Base-by-base conservation (phyloP, 352 stramenopile genomes). In the Pythium monospermum region DNA sequence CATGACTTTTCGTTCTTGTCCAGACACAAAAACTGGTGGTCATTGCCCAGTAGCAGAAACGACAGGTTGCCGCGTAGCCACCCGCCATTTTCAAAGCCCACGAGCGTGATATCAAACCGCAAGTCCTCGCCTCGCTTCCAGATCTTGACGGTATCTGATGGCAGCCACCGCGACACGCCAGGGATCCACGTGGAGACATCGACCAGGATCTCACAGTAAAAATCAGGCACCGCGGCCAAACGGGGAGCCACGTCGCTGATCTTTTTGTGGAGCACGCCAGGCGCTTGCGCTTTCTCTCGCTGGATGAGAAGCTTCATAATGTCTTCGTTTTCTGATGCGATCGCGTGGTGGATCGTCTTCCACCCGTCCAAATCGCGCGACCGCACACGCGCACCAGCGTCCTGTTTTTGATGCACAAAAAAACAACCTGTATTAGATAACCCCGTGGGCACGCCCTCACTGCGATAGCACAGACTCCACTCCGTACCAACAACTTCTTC, bases 111-210 rank as follows among this genome's bases (percentile, higher is more conserved):
- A 31, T 91, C 76, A 19, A 85, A 78, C 33, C 80, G 71, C 23
- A 88, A 69, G 36, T 88, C 59, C 31, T 64, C 43, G 3, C 53
- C 68, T 12, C 71, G 68, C 57, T 91, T 91, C 76, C 76, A 88
- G 39, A 91, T 88, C 57, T 75, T 85, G 19, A 91, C 57, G 3
- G 72, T 84, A 53, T 91, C 76, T 2, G 74, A 87, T 10, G 79
- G 79, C 28, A 91, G 57, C 68, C 68, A 86, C 26, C 69, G 71
- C 37, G 76, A 88, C 15, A 87, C 61, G 6, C 78, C 76, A 1
- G 79, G 79, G 19, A 91, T 70, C 79, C 79, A 88, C 10, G 79
- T 84, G 22, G 76, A 73, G 28, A 91, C 57, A 36, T 88, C 76
- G 16, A 91, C 64, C 10, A 67, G 63, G 31, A 88, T 73, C 52